Base-by-base conservation (phyloP, 495 filamentous ascomycete species). In the Poronia punctata region DNA sequence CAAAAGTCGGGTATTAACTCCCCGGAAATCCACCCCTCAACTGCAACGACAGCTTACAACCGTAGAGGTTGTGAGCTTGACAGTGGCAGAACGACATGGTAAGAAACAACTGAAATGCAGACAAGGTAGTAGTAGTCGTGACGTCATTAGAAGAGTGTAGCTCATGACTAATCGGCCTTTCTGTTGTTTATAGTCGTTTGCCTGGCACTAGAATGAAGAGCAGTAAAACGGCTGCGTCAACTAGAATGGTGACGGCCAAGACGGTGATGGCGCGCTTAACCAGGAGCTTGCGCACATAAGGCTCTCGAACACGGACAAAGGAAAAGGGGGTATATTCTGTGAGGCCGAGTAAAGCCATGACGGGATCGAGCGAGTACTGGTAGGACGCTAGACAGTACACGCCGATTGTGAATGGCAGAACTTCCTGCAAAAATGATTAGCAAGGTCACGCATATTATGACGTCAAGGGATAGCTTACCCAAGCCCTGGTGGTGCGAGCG, bases 261-360 rank as follows among this genome's bases (percentile, higher is more conserved):
- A 86, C 84, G 66, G 86, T 84, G 16, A 84, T 49, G 0, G 90
- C 81, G 26, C 92, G 82, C 61, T 87, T 87, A 42, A 73, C 78
- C 34, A 97, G 71, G 5, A 96, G 75, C 49, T 78, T 81, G 24
- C 86, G 81, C 21, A 97, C 83, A 52, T 89, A 98, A 0, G 87
- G 84, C 57, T 98, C 92, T 30, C 80, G 76, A 37, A 98, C 83
- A 3, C 78, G 76, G 10, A 80, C 78, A 71, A 90, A 96, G 52
- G 79, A 80, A 74, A 95, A 84, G 34, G 94, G 88, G 0, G 88
- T 95, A 64, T 95, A 95, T 64, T 98, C 92, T 66, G 88, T 96
- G 54, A 78, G 79, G 21, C 89, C 90, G 14, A 84, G 48, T n/a
- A 97, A 73, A 3, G 86, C 92, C 61, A 96, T 79, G 48, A 93